These are phyloP conservation scores for Monosporascus ibericus DNA, from an alignment of 2,329 filamentous ascomycete genomes.

Conservation along the genomic window DNA sequence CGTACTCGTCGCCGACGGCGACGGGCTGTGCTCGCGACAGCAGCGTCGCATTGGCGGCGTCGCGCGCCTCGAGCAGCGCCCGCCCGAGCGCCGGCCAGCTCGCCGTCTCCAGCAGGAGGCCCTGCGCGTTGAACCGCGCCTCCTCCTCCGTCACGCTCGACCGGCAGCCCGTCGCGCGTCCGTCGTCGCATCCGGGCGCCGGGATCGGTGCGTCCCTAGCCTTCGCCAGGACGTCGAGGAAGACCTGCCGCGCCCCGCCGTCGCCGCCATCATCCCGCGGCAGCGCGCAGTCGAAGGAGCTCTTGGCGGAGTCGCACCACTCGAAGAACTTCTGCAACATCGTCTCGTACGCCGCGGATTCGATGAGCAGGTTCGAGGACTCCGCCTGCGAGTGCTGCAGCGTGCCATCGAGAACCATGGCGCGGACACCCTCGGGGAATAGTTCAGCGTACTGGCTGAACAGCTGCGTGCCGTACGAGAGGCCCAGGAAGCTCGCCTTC, in stretches of 20 bases:
- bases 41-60: constrained; percentile 28
- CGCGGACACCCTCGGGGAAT: constrained; percentile 35
- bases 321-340: constrained; percentile 30
- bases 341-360: constrained; percentile 29
- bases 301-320: constrained; percentile 26
- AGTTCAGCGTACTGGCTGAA: constrained; percentile 37
- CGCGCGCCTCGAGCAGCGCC: constrained; percentile 21
- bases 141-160: constrained; percentile 26
- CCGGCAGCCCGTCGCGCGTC: constrained; percentile 9
- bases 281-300: constrained; percentile 26
- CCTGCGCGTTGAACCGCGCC: constrained; percentile 26
- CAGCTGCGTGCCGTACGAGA: constrained; percentile 39
- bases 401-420: constrained; percentile 38
- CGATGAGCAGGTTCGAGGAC: constrained; percentile 27
- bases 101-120: constrained; percentile 17
- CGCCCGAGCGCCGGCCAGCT: constrained; percentile 17
- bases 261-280: not conserved
- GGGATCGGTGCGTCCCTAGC: constrained; percentile 27
- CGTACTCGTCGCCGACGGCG: constrained; percentile 15
- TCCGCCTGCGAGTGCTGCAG: constrained; percentile 34
- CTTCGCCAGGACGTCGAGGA: constrained; percentile 21
- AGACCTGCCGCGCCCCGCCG: constrained; percentile 20
- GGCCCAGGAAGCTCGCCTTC: constrained; percentile 28
- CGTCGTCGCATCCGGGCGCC: constrained; percentile 27
- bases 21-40: constrained; percentile 24